Base-by-base conservation (phyloP, 1,284 basidiomycete genomes). In the Cystobasidium slooffiae region DNA sequence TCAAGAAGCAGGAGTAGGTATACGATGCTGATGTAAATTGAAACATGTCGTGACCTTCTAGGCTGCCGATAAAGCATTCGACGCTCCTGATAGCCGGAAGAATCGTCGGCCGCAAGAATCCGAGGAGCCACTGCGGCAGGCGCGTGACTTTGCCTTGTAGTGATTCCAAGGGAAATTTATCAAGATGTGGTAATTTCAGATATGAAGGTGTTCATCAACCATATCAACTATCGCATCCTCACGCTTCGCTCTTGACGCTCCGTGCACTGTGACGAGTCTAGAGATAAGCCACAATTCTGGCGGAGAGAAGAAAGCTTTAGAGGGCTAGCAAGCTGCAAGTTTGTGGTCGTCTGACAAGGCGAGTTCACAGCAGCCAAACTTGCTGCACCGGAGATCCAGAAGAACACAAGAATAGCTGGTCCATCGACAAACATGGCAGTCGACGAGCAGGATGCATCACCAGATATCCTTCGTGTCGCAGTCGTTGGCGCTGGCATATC, bases 401-500 rank as follows among this genome's bases (percentile, higher is more conserved):
- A 31, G 31, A 31, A 31, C 31, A 31, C 31, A 31, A 31, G 31
- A 31, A 31, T 31, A 31, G 31, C 31, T 31, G 31, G 31, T 31
- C 31, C 31, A 31, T 31, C 31, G n/a, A 31, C 31, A 5, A 31
- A 31, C 5, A 31, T 31, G 31, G 31, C 31, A 31, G 31, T 31
- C 18, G 24, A 59, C 18, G 39, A 59, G 16, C 9, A 59, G 43
- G 56, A n/a, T 59, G 39, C 56, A 6, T 20, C 22, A 39, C 56
- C 56, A 41, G 56, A 31, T 5, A 31, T 31, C 5, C 56, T 68
- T 20, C 52, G 58, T 10, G 46, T 83, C 22, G 82, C 81, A 31
- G 78, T 83, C 62, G 78, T 83, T 55, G 82, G 82, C 37, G 81
- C 82, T 6, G 82, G 82, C 24, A 76, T 83, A 55, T 81, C 81